phyloP scores from a whole-genome alignment of 1,284 basidiomycete species.

The Erythrobasidium hasegawianum region DNA sequence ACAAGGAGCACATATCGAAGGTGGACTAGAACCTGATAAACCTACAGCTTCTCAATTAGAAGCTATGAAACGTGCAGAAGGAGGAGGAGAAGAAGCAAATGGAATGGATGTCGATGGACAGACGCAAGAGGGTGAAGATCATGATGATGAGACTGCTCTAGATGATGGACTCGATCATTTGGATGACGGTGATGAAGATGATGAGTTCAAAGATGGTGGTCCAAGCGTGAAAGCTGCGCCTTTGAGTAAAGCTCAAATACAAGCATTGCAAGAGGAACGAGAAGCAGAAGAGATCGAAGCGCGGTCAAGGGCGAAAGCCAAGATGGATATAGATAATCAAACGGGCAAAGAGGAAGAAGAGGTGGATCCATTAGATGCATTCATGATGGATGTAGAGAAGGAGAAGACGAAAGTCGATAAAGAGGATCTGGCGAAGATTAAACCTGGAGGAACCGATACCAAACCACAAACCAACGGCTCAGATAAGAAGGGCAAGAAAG shows the following conservation, averaged over 20 bases:
- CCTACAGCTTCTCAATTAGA: conserved; percentile 24
- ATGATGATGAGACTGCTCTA: conserved; percentile 35
- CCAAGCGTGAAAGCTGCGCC: conserved; percentile 37
- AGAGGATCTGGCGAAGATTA: conserved; percentile 63
- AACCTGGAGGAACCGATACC: neutral
- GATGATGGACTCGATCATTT: conserved; percentile 35
- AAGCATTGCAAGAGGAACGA: conserved; percentile 43
- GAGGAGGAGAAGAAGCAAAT: conserved; percentile 48
- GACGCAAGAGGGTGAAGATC: too few relatives aligned
- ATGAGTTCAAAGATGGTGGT: conserved; percentile 39
- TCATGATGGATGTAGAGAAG: conserved; percentile 81
- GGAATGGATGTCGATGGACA: conserved; percentile 43
- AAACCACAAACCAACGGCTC: neutral
- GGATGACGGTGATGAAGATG: conserved; percentile 37
- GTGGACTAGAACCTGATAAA: conserved; percentile 31
- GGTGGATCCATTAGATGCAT: conserved; percentile 86
- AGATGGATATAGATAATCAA: conserved; percentile 45
- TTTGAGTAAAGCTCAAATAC: conserved; percentile 23
- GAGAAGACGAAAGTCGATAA: conserved; percentile 87
- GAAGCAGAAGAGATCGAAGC: conserved; percentile 39
- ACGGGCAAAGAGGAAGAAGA: conserved; percentile 66
- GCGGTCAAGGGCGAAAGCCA: conserved; percentile 36
- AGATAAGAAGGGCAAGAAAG: conserved; percentile 24
- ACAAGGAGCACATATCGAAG: conserved; percentile 20
- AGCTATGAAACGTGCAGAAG: conserved; percentile 46